A percentile compares a stretch with the other conserved stretches of the same genome.
Evolutionary conservation across 2,329 filamentous ascomycete genomes (phyloP).

Genomic region (Penicillium sp.): DNA sequence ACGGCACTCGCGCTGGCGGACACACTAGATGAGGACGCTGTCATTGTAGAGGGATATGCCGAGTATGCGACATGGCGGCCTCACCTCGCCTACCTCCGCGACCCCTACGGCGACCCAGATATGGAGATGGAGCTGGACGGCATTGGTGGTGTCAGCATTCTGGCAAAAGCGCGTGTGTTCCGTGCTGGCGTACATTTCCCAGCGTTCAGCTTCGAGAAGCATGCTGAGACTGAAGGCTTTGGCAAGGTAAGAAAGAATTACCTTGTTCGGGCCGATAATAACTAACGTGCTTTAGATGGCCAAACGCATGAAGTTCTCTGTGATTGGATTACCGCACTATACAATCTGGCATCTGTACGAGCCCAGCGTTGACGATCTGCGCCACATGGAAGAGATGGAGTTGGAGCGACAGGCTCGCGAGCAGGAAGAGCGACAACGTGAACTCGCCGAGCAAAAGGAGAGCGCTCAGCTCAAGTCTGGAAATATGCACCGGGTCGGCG

Average conservation of each 20-base stretch:
- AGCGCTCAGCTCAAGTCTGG: slow-evolving; percentile 63
- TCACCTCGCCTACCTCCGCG: slow-evolving; percentile 90
- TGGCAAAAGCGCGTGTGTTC: slow-evolving; percentile 95
- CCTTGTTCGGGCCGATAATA: not conserved
- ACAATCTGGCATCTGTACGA: slow-evolving; percentile 99
- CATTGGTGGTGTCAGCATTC: slow-evolving; percentile 92
- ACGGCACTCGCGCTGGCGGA: slow-evolving; percentile 90
- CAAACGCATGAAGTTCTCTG: slow-evolving; percentile 90
- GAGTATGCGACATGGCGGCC: slow-evolving; percentile 98
- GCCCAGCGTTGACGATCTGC: slow-evolving; percentile 94
- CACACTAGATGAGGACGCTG: slow-evolving; percentile 92
- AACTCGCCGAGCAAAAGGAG: slow-evolving; percentile 66
- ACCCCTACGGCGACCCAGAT: slow-evolving; percentile 94
- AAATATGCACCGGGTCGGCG: slow-evolving; percentile 19
- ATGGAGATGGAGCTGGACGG: slow-evolving; percentile 99
- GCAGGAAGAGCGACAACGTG: slow-evolving; percentile 70
- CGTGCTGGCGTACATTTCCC: slow-evolving; percentile 94
- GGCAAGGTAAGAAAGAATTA: slow-evolving; percentile 67
- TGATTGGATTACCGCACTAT: slow-evolving; percentile 93
- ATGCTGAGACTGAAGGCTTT: slow-evolving; percentile 96
- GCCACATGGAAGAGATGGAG: slow-evolving; percentile 99
- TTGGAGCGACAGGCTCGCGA: slow-evolving; percentile 74
- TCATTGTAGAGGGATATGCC: slow-evolving; percentile 97
- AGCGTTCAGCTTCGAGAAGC: slow-evolving; percentile 97
- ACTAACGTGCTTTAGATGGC: slow-evolving; percentile 66